phyloP scores from a whole-genome alignment of 108 stramenopile genomes.

The Cyclotella cryptica region DNA sequence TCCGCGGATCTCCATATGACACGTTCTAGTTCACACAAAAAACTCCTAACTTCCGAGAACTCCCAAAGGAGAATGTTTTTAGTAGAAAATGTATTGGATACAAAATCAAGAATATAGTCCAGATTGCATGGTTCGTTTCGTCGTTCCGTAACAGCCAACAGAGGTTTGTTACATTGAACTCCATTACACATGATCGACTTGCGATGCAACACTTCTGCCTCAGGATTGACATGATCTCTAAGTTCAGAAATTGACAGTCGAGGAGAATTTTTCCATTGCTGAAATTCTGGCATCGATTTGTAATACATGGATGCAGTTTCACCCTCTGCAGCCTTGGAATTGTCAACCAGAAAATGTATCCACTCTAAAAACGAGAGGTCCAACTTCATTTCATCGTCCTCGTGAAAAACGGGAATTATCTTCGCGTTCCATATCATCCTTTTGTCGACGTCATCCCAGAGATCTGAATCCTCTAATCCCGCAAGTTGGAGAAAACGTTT shows the following conservation, averaged over 20 bases:
- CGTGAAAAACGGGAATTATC: slow-evolving; percentile 56
- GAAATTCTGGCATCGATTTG: slow-evolving; percentile 33
- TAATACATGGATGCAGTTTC: neutral
- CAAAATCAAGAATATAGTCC: slow-evolving; percentile 30
- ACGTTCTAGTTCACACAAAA: slow-evolving; percentile 39
- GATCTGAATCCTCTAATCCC: slow-evolving; percentile 42
- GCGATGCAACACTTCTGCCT: slow-evolving; percentile 59
- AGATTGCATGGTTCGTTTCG: slow-evolving; percentile 37
- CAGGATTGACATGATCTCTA: slow-evolving; percentile 60
- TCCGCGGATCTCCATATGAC: slow-evolving; percentile 33
- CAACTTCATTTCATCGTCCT: slow-evolving; percentile 12
- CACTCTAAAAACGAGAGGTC: slow-evolving; percentile 56
- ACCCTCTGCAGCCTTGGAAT: neutral
- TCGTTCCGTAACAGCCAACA: slow-evolving; percentile 27
- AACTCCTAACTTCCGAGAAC: neutral
- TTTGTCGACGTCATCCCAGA: slow-evolving; percentile 55
- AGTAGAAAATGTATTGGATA: slow-evolving; percentile 11
- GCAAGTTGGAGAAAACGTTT: slow-evolving; percentile 49
- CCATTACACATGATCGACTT: slow-evolving; percentile 14
- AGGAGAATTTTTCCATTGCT: slow-evolving; percentile 52
- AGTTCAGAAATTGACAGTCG: slow-evolving; percentile 64
- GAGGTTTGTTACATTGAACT: neutral
- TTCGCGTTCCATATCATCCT: slow-evolving; percentile 75
- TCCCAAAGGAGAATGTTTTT: neutral
- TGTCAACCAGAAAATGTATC: slow-evolving; percentile 47